A percentile compares a stretch with the other conserved stretches of the same genome.
These are phyloP conservation scores for Hymenoscyphus linearis DNA, from an alignment of 2,329 filamentous ascomycete species.

Conservation along the genomic window DNA sequence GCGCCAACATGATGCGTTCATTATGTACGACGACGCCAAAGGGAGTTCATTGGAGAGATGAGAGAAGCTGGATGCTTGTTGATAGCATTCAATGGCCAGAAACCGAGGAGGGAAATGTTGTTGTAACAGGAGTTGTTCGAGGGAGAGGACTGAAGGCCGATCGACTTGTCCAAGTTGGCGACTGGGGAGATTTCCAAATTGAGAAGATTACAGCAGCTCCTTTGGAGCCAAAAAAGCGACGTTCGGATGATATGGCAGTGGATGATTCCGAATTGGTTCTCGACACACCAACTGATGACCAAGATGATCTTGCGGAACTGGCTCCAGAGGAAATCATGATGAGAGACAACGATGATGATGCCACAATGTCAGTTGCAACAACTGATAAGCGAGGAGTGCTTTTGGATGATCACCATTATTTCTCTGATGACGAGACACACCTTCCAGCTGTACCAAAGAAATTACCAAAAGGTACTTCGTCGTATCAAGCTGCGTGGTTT, in stretches of 20 bases:
- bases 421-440: constrained; percentile 76
- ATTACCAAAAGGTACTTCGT: constrained; percentile 84
- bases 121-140: constrained; percentile 79
- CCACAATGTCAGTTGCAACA: constrained; percentile 42
- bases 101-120: constrained; percentile 54
- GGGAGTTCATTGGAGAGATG: constrained; percentile 91
- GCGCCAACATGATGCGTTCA: constrained; percentile 82
- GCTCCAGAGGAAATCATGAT: constrained; percentile 83
- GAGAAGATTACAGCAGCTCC: constrained; percentile 81
- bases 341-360: constrained; percentile 60
- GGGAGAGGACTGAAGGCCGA: constrained; percentile 86
- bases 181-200: constrained; percentile 92
- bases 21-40: constrained; percentile 90
- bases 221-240: constrained; percentile 54
- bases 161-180: constrained; percentile 81
- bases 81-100: constrained; percentile 73
- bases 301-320: constrained; percentile 75
- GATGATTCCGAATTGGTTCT: constrained; percentile 58
- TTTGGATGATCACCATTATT: constrained; percentile 96
- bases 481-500: constrained; percentile 94
- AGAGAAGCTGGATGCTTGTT: constrained; percentile 90
- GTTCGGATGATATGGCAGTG: constrained; percentile 62
- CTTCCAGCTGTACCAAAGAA: constrained; percentile 60
- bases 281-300: constrained; percentile 69
- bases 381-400: constrained; percentile 76